These are phyloP conservation scores for Zostera marina DNA, from an alignment of 116 monocot species.

Conservation along the genomic window DNA sequence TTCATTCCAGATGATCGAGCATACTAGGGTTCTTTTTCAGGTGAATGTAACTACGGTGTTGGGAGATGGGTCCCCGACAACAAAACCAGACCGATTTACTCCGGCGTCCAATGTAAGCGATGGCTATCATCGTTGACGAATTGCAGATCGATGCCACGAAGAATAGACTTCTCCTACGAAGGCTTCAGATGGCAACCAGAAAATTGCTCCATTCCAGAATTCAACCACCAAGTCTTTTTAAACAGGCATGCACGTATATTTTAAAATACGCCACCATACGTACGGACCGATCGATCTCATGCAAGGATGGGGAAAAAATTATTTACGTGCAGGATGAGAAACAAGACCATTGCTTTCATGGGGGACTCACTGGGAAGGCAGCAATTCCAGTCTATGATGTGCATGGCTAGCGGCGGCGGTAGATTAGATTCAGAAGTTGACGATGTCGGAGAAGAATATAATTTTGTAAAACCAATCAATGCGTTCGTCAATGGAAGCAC, in stretches of 20 bases:
- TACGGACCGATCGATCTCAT: no score
- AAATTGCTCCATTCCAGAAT: slow-evolving; percentile 62
- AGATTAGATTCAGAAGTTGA: slow-evolving; percentile 32
- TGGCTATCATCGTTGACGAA: slow-evolving; percentile 86
- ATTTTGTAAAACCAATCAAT: slow-evolving; percentile 34
- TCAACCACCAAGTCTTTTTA: slow-evolving; percentile 35
- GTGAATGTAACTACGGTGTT: slow-evolving; percentile 66
- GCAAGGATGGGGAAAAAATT: no score
- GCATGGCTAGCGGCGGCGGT: slow-evolving; percentile 50
- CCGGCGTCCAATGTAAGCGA: slow-evolving; percentile 72
- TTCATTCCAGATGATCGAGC: no score
- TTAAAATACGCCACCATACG: no score
- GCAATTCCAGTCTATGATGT: no score
- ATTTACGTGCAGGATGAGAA: slow-evolving; percentile 28
- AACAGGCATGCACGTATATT: slow-evolving; percentile 45
- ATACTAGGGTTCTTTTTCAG: not conserved
- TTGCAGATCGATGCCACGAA: slow-evolving; percentile 40
- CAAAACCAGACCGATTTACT: slow-evolving; percentile 43
- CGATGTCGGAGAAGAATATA: slow-evolving; percentile 42
- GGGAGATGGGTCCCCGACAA: slow-evolving; percentile 75
- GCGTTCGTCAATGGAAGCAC: slow-evolving; percentile 44
- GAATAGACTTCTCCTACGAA: slow-evolving; percentile 74
- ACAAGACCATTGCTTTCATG: no score
- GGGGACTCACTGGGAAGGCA: no score
- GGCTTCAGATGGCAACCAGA: slow-evolving; percentile 66